These are phyloP conservation scores for Ricinus communis DNA, from an alignment of 345 rosid species.

Conservation along the genomic window DNA sequence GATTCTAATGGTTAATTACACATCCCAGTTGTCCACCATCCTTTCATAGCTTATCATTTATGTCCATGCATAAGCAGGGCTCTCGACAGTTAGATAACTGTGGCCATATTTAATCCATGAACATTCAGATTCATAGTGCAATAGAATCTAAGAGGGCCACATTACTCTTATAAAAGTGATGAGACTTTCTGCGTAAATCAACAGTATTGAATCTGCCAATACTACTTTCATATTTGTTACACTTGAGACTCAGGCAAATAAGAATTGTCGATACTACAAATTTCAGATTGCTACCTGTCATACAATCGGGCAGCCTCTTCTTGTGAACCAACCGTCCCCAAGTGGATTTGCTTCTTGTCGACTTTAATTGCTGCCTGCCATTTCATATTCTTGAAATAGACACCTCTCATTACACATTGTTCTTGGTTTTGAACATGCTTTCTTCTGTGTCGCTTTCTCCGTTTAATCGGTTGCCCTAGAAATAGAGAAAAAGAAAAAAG, in stretches of 20 bases:
- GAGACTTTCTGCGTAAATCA: neutral
- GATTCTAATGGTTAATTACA: neutral
- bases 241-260: neutral
- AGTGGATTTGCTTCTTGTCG: conserved; percentile 91
- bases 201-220: neutral
- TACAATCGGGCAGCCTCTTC: conserved; percentile 93
- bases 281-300: conserved; percentile 56
- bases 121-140: neutral
- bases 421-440: conserved; percentile 86
- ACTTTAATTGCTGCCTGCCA: conserved; percentile 99
- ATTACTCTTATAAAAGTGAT: neutral
- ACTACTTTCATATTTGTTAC: neutral
- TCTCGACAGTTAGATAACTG: neutral
- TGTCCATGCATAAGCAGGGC: neutral
- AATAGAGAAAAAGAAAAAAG: conserved; percentile 20
- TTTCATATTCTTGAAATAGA: conserved; percentile 96
- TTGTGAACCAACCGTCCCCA: conserved; percentile 92
- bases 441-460: conserved; percentile 88
- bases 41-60: neutral
- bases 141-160: neutral
- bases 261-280: conserved; percentile 2
- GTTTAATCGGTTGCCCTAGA: conserved; percentile 77
- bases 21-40: no score
- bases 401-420: conserved; percentile 95
- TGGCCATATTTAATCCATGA: conserved; percentile 1